Percentiles rank a stretch among this genome's conserved stretches.
phyloP scores from a whole-genome alignment of 805 yeast genomes.

The Saccharomycopsis sp. region DNA sequence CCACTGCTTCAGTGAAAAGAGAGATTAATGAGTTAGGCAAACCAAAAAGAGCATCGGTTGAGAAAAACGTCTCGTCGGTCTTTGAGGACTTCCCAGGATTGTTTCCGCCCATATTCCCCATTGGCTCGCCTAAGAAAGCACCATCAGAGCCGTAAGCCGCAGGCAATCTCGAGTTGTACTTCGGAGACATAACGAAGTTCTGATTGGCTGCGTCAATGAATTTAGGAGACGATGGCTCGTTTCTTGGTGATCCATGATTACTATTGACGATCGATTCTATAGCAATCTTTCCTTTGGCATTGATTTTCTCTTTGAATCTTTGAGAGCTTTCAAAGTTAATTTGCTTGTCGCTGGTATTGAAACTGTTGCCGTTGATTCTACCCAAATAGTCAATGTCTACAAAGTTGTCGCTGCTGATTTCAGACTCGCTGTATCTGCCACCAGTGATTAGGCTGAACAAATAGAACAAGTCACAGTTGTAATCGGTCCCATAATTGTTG shows the following conservation, averaged over 20 bases:
- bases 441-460: background rate
- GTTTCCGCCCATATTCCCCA: slow-evolving; percentile 26
- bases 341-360: too few relatives aligned
- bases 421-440: background rate
- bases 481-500: background rate
- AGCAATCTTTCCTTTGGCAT: slow-evolving; percentile 41
- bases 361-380: background rate
- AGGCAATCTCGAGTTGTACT: background rate
- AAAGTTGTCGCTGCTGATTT: background rate
- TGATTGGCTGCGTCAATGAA: slow-evolving; percentile 13
- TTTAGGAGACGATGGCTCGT: slow-evolving; percentile 10
- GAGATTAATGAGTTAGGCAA: slow-evolving; percentile 73
- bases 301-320: slow-evolving; percentile 36
- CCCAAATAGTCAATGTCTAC: background rate
- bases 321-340: background rate
- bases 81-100: slow-evolving; percentile 29
- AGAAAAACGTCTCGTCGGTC: slow-evolving; percentile 49
- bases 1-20: slow-evolving; percentile 67
- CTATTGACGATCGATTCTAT: slow-evolving; percentile 32
- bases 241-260: slow-evolving; percentile 10
- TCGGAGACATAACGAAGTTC: slow-evolving; percentile 10
- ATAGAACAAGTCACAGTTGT: background rate
- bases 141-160: background rate
- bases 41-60: slow-evolving; percentile 79
- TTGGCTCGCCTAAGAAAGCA: background rate